phyloP scores from a whole-genome alignment of 2,329 filamentous ascomycete genomes.

The Fusarium anguioides region DNA sequence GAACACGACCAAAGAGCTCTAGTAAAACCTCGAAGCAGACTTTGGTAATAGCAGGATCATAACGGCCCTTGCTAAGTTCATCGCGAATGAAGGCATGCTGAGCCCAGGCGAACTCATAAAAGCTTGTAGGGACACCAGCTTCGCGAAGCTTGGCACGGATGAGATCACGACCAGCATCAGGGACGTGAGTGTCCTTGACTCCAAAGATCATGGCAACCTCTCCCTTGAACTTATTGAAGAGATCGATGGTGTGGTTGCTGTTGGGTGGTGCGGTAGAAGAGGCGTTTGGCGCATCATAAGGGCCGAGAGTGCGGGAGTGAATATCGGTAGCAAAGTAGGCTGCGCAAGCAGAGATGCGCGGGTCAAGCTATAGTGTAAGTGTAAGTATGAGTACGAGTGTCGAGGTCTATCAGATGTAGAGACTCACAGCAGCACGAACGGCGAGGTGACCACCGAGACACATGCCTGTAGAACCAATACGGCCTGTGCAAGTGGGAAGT shows the following conservation, averaged over 20 bases:
- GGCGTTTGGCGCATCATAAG: constrained; percentile 61
- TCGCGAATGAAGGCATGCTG: constrained; percentile 96
- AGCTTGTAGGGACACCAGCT: constrained; percentile 78
- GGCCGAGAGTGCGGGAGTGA: constrained; percentile 81
- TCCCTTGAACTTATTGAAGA: constrained; percentile 75
- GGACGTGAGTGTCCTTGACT: constrained; percentile 90
- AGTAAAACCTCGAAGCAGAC: constrained; percentile 91
- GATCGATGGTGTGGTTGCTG: constrained; percentile 65
- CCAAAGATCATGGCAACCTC: constrained; percentile 93
- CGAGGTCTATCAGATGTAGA: background rate
- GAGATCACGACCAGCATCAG: constrained; percentile 81
- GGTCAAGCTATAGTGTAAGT: constrained; percentile 67
- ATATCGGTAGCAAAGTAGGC: constrained; percentile 96
- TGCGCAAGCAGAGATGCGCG: constrained; percentile 79
- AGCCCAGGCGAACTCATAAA: constrained; percentile 92
- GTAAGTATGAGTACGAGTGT: background rate
- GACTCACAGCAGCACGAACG: constrained; percentile 65
- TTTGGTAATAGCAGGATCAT: constrained; percentile 87
- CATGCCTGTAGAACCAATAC: constrained; percentile 86
- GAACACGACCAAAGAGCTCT: constrained; percentile 81
- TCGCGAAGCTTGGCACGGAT: constrained; percentile 86
- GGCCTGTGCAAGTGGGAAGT: constrained; percentile 82
- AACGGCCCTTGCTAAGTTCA: constrained; percentile 91
- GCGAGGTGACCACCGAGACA: constrained; percentile 92
- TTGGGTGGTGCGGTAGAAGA: constrained; percentile 51